These are phyloP conservation scores for Celoporthe dispersa DNA, from an alignment of 2,329 filamentous ascomycete species.

Conservation along the genomic window DNA sequence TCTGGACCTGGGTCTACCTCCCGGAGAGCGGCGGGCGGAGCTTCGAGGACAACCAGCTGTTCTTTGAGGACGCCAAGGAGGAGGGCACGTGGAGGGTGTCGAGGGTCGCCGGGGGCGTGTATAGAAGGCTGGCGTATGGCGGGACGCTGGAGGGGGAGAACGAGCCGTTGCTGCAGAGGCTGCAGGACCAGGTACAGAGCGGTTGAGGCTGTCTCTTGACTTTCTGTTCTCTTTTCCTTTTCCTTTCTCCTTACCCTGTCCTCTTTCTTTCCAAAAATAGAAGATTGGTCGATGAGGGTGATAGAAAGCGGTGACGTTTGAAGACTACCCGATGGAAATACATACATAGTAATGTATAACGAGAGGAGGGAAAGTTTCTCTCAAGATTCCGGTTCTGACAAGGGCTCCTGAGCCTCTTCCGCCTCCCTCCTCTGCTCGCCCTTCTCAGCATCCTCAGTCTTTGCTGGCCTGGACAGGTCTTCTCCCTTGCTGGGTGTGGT, in stretches of 20 bases:
- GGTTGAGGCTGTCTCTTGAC: background rate
- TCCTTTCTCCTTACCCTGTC: background rate
- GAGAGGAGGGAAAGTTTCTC: no score
- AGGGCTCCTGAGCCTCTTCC: conserved; percentile 9
- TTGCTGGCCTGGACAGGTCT: conserved; percentile 33
- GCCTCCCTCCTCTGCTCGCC: background rate
- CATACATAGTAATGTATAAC: background rate
- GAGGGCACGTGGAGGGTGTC: conserved; percentile 57
- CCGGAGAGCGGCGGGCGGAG: conserved; percentile 62
- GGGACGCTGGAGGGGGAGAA: conserved; percentile 25
- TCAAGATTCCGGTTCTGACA: background rate
- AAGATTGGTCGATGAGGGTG: background rate
- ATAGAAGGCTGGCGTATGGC: conserved; percentile 23
- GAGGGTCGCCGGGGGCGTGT: conserved; percentile 58
- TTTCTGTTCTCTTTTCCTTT: no score
- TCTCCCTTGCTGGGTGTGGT: conserved; percentile 30
- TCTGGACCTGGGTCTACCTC: conserved; percentile 54
- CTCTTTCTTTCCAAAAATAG: background rate
- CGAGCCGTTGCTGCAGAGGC: conserved; percentile 26
- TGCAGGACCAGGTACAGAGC: conserved; percentile 27
- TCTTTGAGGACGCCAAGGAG: conserved; percentile 58
- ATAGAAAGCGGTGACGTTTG: background rate
- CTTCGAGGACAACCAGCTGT: conserved; percentile 64
- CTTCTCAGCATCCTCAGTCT: conserved; percentile 33
- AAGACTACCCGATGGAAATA: background rate